Conservation (phyloP, 257 asterid genomes). For the Solanum ossicruentum region DNA sequence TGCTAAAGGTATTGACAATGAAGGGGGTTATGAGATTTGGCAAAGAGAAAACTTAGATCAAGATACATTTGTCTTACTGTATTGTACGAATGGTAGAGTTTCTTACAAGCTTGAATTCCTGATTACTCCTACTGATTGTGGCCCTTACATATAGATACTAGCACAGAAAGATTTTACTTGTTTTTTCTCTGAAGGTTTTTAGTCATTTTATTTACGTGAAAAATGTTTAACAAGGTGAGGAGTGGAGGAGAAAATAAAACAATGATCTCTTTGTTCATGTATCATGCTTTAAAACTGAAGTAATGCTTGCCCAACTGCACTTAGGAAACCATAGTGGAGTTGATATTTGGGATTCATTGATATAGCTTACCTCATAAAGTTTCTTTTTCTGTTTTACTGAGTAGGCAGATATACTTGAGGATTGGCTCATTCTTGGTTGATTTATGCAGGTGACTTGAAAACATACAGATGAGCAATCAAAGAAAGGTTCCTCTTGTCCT, state of each 20-base stretch:
- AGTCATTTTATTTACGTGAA: slow-evolving; percentile 6
- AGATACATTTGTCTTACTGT: too few relatives aligned
- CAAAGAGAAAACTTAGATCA: too few relatives aligned
- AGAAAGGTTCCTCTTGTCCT: slow-evolving; percentile 23
- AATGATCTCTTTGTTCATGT: not conserved
- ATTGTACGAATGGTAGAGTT: too few relatives aligned
- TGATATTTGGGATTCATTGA: not conserved
- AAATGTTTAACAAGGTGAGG: not conserved
- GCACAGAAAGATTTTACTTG: too few relatives aligned
- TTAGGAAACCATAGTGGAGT: not conserved
- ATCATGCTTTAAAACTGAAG: not conserved
- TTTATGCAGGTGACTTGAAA: slow-evolving; percentile 8
- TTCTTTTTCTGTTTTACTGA: not conserved
- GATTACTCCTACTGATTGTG: not conserved
- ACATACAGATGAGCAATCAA: slow-evolving; percentile 20
- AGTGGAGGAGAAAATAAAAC: not conserved
- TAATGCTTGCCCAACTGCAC: not conserved
- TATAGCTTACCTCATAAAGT: not conserved
- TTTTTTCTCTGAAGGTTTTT: too few relatives aligned
- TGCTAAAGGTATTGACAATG: too few relatives aligned
- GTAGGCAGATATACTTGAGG: not conserved
- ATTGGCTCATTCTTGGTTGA: not conserved
- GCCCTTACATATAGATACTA: not conserved
- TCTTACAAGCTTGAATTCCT: too few relatives aligned
- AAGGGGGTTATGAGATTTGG: too few relatives aligned